These are phyloP conservation scores for Pestalotiopsis fici DNA, from an alignment of 2,329 filamentous ascomycete genomes.

Conservation along the genomic window DNA sequence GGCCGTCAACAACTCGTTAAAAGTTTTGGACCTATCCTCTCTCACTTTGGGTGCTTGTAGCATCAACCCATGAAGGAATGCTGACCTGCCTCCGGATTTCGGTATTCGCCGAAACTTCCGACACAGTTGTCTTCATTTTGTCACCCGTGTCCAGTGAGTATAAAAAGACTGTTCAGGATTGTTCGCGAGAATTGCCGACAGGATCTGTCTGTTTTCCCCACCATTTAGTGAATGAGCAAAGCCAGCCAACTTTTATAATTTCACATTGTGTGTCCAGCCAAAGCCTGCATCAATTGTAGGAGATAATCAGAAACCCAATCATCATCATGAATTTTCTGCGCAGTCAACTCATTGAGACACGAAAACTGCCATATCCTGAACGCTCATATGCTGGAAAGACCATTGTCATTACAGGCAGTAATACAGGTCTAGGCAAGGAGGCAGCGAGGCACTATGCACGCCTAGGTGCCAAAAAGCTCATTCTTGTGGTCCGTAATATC, in stretches of 20 bases:
- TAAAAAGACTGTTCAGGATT: background rate
- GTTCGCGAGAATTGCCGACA: no score
- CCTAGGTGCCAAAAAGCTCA: constrained; percentile 22
- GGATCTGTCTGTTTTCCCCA: no score
- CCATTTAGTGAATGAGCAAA: no score
- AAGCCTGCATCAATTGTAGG: no score
- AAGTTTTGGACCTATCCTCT: background rate
- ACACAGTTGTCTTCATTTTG: background rate
- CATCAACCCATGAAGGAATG: background rate
- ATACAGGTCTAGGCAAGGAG: constrained; percentile 34
- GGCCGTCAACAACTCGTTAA: background rate
- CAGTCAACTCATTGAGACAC: constrained; percentile 12
- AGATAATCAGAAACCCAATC: no score
- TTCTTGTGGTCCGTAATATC: constrained; percentile 34
- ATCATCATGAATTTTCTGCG: constrained; percentile 12
- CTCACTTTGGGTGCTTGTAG: background rate
- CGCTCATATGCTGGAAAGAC: constrained; percentile 27
- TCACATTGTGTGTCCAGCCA: no score
- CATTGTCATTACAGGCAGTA: constrained; percentile 34
- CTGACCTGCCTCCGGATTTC: background rate
- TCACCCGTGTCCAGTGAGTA: background rate
- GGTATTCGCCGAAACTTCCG: background rate
- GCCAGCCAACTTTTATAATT: no score
- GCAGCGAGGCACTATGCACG: constrained; percentile 29
- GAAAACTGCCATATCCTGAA: constrained; percentile 20